phyloP scores from a whole-genome alignment of 2,329 filamentous ascomycete species.

The Fusarium sp. region DNA sequence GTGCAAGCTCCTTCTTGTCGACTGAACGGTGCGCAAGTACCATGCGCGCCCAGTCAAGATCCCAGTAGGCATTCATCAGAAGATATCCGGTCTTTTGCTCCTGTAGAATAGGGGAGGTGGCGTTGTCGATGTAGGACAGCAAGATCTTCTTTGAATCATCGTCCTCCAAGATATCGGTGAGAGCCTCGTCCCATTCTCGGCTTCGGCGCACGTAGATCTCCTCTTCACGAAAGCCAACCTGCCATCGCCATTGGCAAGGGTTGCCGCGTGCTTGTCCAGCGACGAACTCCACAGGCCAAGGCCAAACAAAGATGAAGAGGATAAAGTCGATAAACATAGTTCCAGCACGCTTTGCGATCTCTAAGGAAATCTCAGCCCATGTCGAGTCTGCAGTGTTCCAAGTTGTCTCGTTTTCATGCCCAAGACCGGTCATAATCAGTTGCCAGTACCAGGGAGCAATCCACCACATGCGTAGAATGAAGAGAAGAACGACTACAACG shows the following conservation, averaged over 20 bases:
- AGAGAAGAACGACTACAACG: constrained; percentile 69
- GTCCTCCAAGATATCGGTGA: constrained; percentile 66
- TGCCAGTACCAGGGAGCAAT: constrained; percentile 79
- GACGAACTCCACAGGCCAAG: constrained; percentile 80
- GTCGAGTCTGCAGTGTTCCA: constrained; percentile 68
- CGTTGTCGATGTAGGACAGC: constrained; percentile 71
- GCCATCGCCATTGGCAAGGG: constrained; percentile 78
- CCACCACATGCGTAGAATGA: constrained; percentile 74
- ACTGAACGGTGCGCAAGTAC: constrained; percentile 76
- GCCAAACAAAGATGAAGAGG: constrained; percentile 74
- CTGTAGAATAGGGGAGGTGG: constrained; percentile 74
- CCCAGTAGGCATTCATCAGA: constrained; percentile 86
- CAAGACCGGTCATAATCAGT: constrained; percentile 72
- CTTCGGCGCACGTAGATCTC: constrained; percentile 87
- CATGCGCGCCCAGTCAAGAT: constrained; percentile 88
- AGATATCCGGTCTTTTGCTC: constrained; percentile 87
- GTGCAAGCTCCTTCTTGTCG: constrained; percentile 66
- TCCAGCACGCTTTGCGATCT: constrained; percentile 68
- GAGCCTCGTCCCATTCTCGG: constrained; percentile 73
- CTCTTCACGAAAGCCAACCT: constrained; percentile 77
- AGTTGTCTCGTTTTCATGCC: constrained; percentile 72
- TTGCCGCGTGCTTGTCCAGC: constrained; percentile 66
- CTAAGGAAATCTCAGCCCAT: constrained; percentile 65
- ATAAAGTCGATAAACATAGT: constrained; percentile 80
- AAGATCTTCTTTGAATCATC: constrained; percentile 66